A percentile compares a stretch with the other conserved stretches of the same genome.
These are phyloP conservation scores for Cutaneotrichosporon spelunceum DNA, from an alignment of 1,284 basidiomycete species.

Conservation along the genomic window DNA sequence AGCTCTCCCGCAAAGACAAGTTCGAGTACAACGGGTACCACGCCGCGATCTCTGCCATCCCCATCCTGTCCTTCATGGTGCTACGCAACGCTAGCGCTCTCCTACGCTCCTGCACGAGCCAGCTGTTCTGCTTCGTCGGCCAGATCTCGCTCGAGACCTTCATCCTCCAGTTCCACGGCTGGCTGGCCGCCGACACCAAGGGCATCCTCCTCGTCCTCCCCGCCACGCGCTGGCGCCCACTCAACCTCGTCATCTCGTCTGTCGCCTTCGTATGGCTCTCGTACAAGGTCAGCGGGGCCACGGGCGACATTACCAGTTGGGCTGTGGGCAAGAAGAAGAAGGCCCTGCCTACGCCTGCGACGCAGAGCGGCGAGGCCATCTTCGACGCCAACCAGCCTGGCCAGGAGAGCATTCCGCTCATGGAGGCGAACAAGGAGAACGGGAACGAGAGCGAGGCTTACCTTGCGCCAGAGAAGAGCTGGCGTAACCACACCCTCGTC, in stretches of 20 bases:
- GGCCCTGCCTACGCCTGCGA: slow-evolving; percentile 32
- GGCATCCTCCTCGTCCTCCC: slow-evolving; percentile 76
- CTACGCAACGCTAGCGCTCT: slow-evolving; percentile 71
- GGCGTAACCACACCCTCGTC: slow-evolving; percentile 37
- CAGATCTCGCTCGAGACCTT: slow-evolving; percentile 79
- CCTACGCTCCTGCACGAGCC: slow-evolving; percentile 66
- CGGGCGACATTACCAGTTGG: slow-evolving; percentile 67
- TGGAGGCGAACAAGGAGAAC: slow-evolving; percentile 34
- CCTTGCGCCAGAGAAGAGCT: slow-evolving; percentile 11
- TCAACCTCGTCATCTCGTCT: slow-evolving; percentile 73
- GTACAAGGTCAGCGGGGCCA: slow-evolving; percentile 70
- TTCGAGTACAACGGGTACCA: slow-evolving; percentile 82
- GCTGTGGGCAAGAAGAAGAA: slow-evolving; percentile 57
- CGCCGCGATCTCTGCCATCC: slow-evolving; percentile 75
- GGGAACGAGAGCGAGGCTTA: slow-evolving; percentile 7
- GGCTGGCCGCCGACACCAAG: slow-evolving; percentile 82
- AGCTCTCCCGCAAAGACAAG: slow-evolving; percentile 69
- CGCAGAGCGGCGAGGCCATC: slow-evolving; percentile 14
- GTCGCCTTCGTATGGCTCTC: slow-evolving; percentile 74
- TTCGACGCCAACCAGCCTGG: neutral
- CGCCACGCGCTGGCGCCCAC: slow-evolving; percentile 64
- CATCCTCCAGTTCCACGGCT: slow-evolving; percentile 84
- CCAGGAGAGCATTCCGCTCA: slow-evolving; percentile 48
- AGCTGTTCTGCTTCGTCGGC: slow-evolving; percentile 73
- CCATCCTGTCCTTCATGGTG: slow-evolving; percentile 68